Conservation (phyloP, 2,329 filamentous ascomycete genomes). For the Aspergillus uvarum region DNA sequence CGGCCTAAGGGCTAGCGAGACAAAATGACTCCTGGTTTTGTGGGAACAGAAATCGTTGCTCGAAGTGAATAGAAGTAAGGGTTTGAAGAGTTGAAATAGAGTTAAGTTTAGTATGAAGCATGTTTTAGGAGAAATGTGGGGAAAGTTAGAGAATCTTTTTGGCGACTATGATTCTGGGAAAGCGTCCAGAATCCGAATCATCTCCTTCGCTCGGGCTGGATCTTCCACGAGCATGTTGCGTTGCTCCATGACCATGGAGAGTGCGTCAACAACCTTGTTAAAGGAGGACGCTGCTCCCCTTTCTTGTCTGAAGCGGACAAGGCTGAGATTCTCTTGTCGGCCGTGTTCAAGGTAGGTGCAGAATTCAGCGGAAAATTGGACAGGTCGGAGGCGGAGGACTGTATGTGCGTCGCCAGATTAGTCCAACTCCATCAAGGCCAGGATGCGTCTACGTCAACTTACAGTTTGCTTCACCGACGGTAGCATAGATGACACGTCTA, state of each 20-base stretch:
- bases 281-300: conserved; percentile 90
- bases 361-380: conserved; percentile 83
- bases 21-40: too few species aligned
- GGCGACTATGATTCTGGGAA: conserved; percentile 16
- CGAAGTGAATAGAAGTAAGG: background rate
- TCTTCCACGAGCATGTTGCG: conserved; percentile 69
- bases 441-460: conserved; percentile 40
- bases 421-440: background rate
- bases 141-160: background rate
- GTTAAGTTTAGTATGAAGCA: too few species aligned
- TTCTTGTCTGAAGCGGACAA: conserved; percentile 84
- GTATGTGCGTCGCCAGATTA: background rate
- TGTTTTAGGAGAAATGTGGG: too few species aligned
- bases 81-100: too few species aligned
- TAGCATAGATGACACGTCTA: conserved; percentile 75
- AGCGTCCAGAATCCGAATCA: conserved; percentile 48
- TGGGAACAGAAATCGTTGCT: too few species aligned
- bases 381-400: conserved; percentile 81
- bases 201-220: conserved; percentile 66
- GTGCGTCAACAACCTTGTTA: conserved; percentile 74
- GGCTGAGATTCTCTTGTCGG: conserved; percentile 70
- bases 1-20: too few species aligned
- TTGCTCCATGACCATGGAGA: conserved; percentile 66
- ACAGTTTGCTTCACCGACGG: conserved; percentile 77
- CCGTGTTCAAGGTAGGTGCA: conserved; percentile 88